Evolutionary conservation across 768 basidiomycete species (phyloP), one percentile per base, ranked within the genome.

Genomic region (Trametopsis cervina): DNA sequence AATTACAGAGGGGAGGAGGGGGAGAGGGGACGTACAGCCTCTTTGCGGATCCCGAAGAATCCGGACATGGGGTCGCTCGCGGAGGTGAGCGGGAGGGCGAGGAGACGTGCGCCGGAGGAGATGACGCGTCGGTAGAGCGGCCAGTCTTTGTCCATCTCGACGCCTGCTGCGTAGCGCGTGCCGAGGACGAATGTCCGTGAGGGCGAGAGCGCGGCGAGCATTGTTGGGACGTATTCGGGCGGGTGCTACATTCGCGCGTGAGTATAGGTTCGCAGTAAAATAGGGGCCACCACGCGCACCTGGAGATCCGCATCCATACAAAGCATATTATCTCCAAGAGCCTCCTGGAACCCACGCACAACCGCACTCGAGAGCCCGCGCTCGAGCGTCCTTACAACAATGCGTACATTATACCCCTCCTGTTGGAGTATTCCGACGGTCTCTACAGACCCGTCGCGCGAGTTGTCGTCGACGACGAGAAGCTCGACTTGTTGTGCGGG

Each of bases 1-100:
- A 39, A 24, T 21, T 13, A 4, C 33, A 12, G 20, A 25, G 11
- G 18, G 43, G 29, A 21, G 20, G 20, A n/a, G n/a, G n/a, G n/a
- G n/a, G 29, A n/a, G 12, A 22, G 20, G 25, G 39, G 13, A 52
- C 61, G 11, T 25, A 63, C 61, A 4, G 58, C 44, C 40, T 63
- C 61, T 43, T 56, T 60, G 25, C 61, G 55, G 40, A 63, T 55
- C 24, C 61, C 61, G 40, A 63, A 63, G 56, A 63, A 63, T 2
- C 61, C 61, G 1, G 61, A 57, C 61, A 63, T 63, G 33, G 61
- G 61, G 51, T 63, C 61, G 51, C 61, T 63, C 4, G 61, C 61
- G 35, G 61, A 48, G 15, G 61, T 63, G 24, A 63, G 51, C 0
- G 61, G 59, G 6, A 60, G 55, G 4, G 61, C 59, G 42, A 63